These are phyloP conservation scores for Linderniella brevidens DNA, from an alignment of 257 asterid genomes.

Conservation along the genomic window DNA sequence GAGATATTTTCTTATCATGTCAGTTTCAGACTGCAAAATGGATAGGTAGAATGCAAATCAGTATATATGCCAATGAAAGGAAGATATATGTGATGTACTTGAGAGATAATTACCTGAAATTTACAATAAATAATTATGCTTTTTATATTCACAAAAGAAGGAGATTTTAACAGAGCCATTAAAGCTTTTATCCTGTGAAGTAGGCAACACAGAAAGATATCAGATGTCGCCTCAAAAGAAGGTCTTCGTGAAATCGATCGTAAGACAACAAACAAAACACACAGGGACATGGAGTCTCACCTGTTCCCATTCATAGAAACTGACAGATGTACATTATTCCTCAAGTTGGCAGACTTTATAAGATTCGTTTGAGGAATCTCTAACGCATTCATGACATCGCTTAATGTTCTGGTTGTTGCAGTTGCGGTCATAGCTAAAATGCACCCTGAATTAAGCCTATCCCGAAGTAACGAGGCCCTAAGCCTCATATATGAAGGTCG, in stretches of 20 bases:
- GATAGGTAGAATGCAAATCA: slow-evolving; percentile 8
- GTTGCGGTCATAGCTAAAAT: slow-evolving; percentile 98
- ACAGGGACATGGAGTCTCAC: slow-evolving; percentile 12
- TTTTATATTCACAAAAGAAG: slow-evolving; percentile 52
- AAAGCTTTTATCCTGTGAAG: slow-evolving; percentile 69
- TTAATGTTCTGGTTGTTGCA: slow-evolving; percentile 65
- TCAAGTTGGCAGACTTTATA: slow-evolving; percentile 47
- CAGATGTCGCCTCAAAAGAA: slow-evolving; percentile 1
- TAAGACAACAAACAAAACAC: slow-evolving; percentile 5
- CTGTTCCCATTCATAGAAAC: slow-evolving; percentile 54
- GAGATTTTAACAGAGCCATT: slow-evolving; percentile 48
- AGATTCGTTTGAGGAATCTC: slow-evolving; percentile 66
- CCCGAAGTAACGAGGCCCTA: slow-evolving; percentile 65
- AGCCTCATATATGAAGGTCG: slow-evolving; percentile 99
- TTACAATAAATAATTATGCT: slow-evolving; percentile 92
- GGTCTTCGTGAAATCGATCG: neutral
- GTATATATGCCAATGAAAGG: too few species aligned
- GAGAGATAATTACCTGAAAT: slow-evolving; percentile 45
- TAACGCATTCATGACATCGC: slow-evolving; percentile 60
- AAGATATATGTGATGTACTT: too few species aligned
- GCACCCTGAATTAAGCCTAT: slow-evolving; percentile 63
- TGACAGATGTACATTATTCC: slow-evolving; percentile 82
- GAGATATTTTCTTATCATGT: slow-evolving; percentile 73
- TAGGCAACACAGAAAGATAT: neutral
- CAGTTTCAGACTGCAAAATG: slow-evolving; percentile 64